These are phyloP conservation scores for Nepenthes mirabilis DNA, from an alignment of 148 eudicot species.

Conservation along the genomic window DNA sequence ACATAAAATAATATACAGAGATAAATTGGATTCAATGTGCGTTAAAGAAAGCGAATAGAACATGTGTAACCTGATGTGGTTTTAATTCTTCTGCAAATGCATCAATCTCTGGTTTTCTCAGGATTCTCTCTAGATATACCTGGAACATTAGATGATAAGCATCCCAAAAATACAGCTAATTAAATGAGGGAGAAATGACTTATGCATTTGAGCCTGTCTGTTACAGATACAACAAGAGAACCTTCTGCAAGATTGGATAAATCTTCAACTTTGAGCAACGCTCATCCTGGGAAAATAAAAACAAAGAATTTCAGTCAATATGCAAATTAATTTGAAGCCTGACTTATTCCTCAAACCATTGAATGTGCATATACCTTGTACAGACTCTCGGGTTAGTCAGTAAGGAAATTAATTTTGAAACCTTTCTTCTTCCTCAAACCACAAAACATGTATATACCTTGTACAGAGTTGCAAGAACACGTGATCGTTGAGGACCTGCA, in stretches of 20 bases:
- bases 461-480: slow-evolving; percentile 93
- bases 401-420: background rate
- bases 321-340: background rate
- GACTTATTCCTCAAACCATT: background rate
- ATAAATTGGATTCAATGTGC: background rate
- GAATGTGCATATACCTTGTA: slow-evolving; percentile 55
- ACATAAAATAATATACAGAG: background rate
- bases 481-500: slow-evolving; percentile 96
- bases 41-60: background rate
- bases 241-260: slow-evolving; percentile 97
- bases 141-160: slow-evolving; percentile 9
- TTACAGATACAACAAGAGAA: slow-evolving; percentile 11
- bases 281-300: slow-evolving; percentile 54
- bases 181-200: background rate
- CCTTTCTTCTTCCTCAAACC: background rate
- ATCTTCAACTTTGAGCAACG: slow-evolving; percentile 97
- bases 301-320: slow-evolving; percentile 3
- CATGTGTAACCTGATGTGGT: slow-evolving; percentile 74
- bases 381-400: slow-evolving; percentile 5
- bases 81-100: slow-evolving; percentile 95
- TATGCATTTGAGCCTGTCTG: background rate
- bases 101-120: slow-evolving; percentile 97
- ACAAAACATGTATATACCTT: slow-evolving; percentile 37
- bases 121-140: slow-evolving; percentile 94
- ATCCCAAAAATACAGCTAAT: background rate